Base-by-base conservation (phyloP, 148 eudicot genomes). In the Vaccinium vitisidaea region DNA sequence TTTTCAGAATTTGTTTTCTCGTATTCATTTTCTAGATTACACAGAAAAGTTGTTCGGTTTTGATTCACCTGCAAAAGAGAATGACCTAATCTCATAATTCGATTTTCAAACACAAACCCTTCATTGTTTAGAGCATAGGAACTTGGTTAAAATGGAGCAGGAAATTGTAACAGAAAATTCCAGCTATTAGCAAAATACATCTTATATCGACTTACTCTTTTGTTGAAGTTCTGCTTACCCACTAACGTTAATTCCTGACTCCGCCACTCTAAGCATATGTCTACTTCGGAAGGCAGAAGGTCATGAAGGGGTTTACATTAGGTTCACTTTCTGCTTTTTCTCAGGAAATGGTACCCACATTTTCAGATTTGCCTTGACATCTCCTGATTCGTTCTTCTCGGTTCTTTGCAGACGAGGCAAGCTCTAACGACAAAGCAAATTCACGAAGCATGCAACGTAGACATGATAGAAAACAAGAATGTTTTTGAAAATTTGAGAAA, bases 401-500 rank as follows among this genome's bases (percentile, higher is more conserved):
- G 43, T 75, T 75, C 10, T 75, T 25, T 39, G 53, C 91, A 95
- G 98, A 90, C 87, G 48, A 91, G 98, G 88, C 90, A 91, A 85
- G 89, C 97, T 14, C 92, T 92, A 19, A 91, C 95, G 6, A 92
- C 97, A 27, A 91, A 91, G 83, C 92, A 93, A 91, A 95, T 95
- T 80, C 94, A 92, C 56, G 91, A 89, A 67, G 91, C 87, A 23
- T 90, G 94, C 76, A 86, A 86, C 88, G 97, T 95, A 32, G 98
- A 94, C 87, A 84, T 88, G 46, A 88, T 88, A 49, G 90, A 85
- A 50, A 93, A 92, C 75, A 95, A 92, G 85, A 88, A 90, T 30
- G 94, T 95, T 39, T 94, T 93, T 84, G 94, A 95, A 50, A 93
- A 95, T 90, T 88, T 95, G 89, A 90, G 83, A 85, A 95, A 93